These are phyloP conservation scores for Leccinum pachyderme DNA, from an alignment of 1,284 basidiomycete species.

Conservation along the genomic window DNA sequence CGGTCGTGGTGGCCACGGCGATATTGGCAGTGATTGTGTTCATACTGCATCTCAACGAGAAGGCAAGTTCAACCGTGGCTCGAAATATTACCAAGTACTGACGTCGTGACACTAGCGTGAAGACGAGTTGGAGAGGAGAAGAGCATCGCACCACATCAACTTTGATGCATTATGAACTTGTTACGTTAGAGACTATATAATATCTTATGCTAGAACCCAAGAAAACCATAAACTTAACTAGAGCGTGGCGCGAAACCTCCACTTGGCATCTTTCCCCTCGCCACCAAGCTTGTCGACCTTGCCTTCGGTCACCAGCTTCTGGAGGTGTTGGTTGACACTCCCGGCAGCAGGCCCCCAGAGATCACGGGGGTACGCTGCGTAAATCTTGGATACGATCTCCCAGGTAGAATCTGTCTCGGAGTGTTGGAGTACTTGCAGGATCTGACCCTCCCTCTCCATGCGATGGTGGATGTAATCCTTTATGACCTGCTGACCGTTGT, in stretches of 20 bases:
- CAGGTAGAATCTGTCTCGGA: slow-evolving; percentile 56
- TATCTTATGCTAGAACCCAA: background rate
- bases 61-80: slow-evolving; percentile 47
- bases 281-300: slow-evolving; percentile 51
- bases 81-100: background rate
- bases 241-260: slow-evolving; percentile 30
- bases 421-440: slow-evolving; percentile 58
- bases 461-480: slow-evolving; percentile 80
- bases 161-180: slow-evolving; percentile 74
- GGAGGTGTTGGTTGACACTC: slow-evolving; percentile 70
- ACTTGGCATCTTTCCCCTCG: slow-evolving; percentile 41
- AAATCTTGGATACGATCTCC: slow-evolving; percentile 64
- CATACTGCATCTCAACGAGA: slow-evolving; percentile 88
- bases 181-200: slow-evolving; percentile 21
- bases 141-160: slow-evolving; percentile 92
- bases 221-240: slow-evolving; percentile 2
- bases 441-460: slow-evolving; percentile 78
- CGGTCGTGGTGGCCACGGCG: slow-evolving; percentile 73
- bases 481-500: slow-evolving; percentile 58
- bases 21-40: slow-evolving; percentile 82
- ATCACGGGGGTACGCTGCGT: slow-evolving; percentile 66
- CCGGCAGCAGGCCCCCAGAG: slow-evolving; percentile 75
- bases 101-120: slow-evolving; percentile 58
- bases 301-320: slow-evolving; percentile 71
- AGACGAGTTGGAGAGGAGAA: slow-evolving; percentile 86